Evolutionary conservation across 2,329 filamentous ascomycete genomes (phyloP).

Genomic region (Tolypocladium endophyticum): DNA sequence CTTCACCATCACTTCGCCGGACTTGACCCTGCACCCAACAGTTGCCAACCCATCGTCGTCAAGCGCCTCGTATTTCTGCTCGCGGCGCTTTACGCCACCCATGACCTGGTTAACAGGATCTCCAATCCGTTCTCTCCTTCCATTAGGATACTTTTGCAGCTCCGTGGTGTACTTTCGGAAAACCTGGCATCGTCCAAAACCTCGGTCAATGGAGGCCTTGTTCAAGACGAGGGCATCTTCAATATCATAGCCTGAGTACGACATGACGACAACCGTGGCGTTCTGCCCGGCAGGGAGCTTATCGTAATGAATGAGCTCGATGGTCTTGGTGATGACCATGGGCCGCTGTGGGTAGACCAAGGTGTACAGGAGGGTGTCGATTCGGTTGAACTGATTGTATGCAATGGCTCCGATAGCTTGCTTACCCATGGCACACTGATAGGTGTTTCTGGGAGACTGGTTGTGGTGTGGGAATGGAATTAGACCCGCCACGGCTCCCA

Average conservation of each 20-base stretch:
- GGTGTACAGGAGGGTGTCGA: slow-evolving; percentile 91
- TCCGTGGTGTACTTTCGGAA: slow-evolving; percentile 87
- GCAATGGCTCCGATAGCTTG: slow-evolving; percentile 98
- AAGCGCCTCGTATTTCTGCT: slow-evolving; percentile 61
- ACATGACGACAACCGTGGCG: slow-evolving; percentile 97
- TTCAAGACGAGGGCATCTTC: slow-evolving; percentile 96
- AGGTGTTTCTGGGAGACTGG: slow-evolving; percentile 95
- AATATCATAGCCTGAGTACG: slow-evolving; percentile 97
- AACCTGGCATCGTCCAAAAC: slow-evolving; percentile 95
- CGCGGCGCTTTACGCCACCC: slow-evolving; percentile 48
- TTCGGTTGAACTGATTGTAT: slow-evolving; percentile 94
- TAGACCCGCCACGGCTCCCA: slow-evolving; percentile 88
- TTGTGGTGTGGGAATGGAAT: slow-evolving; percentile 99
- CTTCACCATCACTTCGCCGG: slow-evolving; percentile 80
- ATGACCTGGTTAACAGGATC: slow-evolving; percentile 39
- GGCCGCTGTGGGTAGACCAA: slow-evolving; percentile 97
- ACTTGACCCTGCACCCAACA: slow-evolving; percentile 69
- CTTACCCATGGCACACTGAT: slow-evolving; percentile 99
- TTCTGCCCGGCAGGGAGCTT: slow-evolving; percentile 96
- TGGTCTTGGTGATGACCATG: slow-evolving; percentile 95
- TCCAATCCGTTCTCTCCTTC: slow-evolving; percentile 57
- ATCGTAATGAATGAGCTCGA: slow-evolving; percentile 93
- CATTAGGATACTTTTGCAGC: slow-evolving; percentile 82
- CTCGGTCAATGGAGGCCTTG: slow-evolving; percentile 88
- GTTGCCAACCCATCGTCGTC: slow-evolving; percentile 82